These are phyloP conservation scores for Candida andamanensis DNA, from an alignment of 805 yeast species.

Conservation along the genomic window DNA sequence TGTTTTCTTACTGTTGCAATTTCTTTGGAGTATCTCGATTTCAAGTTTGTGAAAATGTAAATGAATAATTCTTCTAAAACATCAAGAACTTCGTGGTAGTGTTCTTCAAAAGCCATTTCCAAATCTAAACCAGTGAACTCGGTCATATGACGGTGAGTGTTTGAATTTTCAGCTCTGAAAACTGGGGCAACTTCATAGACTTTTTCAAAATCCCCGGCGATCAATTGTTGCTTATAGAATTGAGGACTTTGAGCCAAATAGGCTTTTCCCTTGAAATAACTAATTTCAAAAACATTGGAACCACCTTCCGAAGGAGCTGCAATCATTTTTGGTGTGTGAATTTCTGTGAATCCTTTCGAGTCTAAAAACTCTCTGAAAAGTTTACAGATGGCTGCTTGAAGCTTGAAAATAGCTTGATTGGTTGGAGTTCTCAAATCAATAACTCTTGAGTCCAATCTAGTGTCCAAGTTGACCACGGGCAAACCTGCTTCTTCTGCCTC, in stretches of 20 bases:
- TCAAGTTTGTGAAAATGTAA: constrained; percentile 82
- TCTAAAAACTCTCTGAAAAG: constrained; percentile 85
- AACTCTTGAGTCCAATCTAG: constrained; percentile 91
- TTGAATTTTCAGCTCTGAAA: constrained; percentile 98
- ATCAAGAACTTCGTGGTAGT: constrained; percentile 84
- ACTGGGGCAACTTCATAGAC: constrained; percentile 97
- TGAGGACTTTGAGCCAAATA: constrained; percentile 98
- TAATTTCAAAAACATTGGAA: constrained; percentile 89
- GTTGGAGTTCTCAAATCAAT: constrained; percentile 96
- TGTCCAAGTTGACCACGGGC: constrained; percentile 93
- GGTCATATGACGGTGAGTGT: constrained; percentile 99
- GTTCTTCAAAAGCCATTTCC: constrained; percentile 98
- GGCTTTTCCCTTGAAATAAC: constrained; percentile 89
- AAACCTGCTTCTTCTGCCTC: constrained; percentile 89
- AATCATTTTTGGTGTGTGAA: constrained; percentile 92
- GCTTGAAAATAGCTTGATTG: constrained; percentile 94
- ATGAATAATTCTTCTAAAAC: constrained; percentile 69
- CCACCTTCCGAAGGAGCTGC: constrained; percentile 99
- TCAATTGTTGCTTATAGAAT: constrained; percentile 94
- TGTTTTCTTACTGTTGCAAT: constrained; percentile 88
- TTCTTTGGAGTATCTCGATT: constrained; percentile 72
- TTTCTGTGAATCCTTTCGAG: constrained; percentile 70
- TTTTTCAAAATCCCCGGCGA: constrained; percentile 95
- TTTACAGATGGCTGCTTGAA: constrained; percentile 83
- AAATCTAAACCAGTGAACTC: constrained; percentile 96